phyloP scores from a whole-genome alignment of 768 basidiomycete species.

The Tubosaeta sp. region DNA sequence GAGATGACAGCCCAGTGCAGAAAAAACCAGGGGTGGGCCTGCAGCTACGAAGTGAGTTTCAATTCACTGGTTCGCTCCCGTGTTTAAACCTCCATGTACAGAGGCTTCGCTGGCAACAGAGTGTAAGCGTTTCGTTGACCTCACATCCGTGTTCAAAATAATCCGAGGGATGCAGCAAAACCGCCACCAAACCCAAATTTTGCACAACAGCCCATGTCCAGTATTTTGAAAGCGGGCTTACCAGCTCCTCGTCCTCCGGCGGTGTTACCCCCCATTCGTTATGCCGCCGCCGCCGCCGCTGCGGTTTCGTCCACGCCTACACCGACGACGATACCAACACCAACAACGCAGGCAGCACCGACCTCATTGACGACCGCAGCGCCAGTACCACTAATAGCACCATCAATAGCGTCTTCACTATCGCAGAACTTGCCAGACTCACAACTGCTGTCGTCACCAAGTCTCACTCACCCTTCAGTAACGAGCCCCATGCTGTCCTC shows the following conservation, averaged over 20 bases:
- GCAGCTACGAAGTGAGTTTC: slow-evolving; percentile 66
- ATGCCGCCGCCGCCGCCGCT: slow-evolving; percentile 84
- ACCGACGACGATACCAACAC: slow-evolving; percentile 21
- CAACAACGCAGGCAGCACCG: slow-evolving; percentile 36
- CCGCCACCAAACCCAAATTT: slow-evolving; percentile 81
- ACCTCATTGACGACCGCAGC: slow-evolving; percentile 31
- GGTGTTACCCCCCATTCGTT: slow-evolving; percentile 75
- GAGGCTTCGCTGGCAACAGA: slow-evolving; percentile 64
- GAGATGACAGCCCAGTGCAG: slow-evolving; percentile 71
- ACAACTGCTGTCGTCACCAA: slow-evolving; percentile 61
- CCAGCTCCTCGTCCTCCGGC: slow-evolving; percentile 51
- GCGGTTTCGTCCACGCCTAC: slow-evolving; percentile 26
- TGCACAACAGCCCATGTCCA: slow-evolving; percentile 69
- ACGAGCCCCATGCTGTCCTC: slow-evolving; percentile 81
- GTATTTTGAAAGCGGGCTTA: slow-evolving; percentile 73
- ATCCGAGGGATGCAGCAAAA: slow-evolving; percentile 37
- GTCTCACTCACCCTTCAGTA: slow-evolving; percentile 78
- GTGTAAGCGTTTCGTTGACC: slow-evolving; percentile 36
- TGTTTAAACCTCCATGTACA: slow-evolving; percentile 29
- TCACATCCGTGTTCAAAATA: slow-evolving; percentile 2
- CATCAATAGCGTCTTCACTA: slow-evolving; percentile 34
- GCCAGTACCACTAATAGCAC: slow-evolving; percentile 37
- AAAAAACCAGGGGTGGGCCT: slow-evolving; percentile 69
- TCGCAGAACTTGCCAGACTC: slow-evolving; percentile 34
- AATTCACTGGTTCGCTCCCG: slow-evolving; percentile 1